Base-by-base conservation (phyloP, 192 early-diverging fungal species). In the Podila clonocystis region DNA sequence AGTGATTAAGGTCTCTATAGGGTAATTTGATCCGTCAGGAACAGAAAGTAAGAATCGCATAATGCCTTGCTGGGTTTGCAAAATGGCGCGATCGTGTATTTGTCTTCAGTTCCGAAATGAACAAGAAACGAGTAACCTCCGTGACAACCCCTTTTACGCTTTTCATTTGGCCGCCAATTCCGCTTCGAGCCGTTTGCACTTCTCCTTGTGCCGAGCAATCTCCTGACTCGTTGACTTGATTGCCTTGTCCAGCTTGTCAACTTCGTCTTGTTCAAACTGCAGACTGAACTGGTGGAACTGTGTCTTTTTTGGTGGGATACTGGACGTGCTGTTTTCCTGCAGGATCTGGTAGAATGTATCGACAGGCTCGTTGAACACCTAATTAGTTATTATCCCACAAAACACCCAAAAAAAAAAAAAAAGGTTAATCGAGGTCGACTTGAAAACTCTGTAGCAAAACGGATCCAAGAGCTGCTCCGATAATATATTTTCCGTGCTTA, bases 311-410 rank as follows among this genome's bases (percentile, higher is more conserved):
- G 85, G 76, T 59, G 86, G 91, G 52, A 85, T 83, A 73, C 34
- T 83, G 17, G 77, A 73, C 30, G 71, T 74, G 17, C 85, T 73
- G 61, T 89, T 83, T 33, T 85, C 87, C 59, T 85, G 76, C 65
- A 95, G 74, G 26, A 84, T 74, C 49, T 89, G 85, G 82, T 90
- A 89, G 66, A 94, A 89, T 48, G 89, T 89, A 50, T 95, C 94
- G 11, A 88, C 91, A 13, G 95, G 95, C 69, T 96, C 95, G 72
- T 93, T 94, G 70, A 96, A 94, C 4, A 95, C 88, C 88, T 92
- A 50, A 52, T 38, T 5, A 24, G 34, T 8, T 13, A 7, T 41
- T 24, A 36, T 30, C 4, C 50, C 6, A 71, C 22, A 55, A 19
- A 31, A 68, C 65, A 50, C 13, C n/a, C n/a, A n/a, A n/a, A n/a